These are phyloP conservation scores for Candida smagusa DNA, from an alignment of 1,139 yeast genomes.

Conservation along the genomic window DNA sequence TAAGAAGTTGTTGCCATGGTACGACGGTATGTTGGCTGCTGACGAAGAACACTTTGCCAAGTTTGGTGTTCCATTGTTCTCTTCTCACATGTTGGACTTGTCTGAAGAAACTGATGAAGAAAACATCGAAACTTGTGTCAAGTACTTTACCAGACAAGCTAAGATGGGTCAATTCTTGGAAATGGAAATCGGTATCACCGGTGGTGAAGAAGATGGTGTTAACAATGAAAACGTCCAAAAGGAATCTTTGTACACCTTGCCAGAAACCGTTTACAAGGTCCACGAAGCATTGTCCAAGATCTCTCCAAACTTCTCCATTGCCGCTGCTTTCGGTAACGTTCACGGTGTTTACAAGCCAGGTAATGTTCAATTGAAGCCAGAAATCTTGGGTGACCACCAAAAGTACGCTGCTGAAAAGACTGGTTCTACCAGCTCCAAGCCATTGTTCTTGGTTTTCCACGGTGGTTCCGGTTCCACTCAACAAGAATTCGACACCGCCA, in stretches of 20 bases:
- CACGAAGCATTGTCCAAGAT: conserved; percentile 86
- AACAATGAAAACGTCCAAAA: conserved; percentile 92
- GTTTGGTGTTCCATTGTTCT: conserved; percentile 94
- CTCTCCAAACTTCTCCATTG: conserved; percentile 97
- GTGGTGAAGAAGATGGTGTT: conserved; percentile 99
- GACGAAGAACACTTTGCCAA: conserved; percentile 87
- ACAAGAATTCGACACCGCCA: conserved; percentile 88
- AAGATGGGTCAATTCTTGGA: conserved; percentile 97
- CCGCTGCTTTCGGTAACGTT: conserved; percentile 99
- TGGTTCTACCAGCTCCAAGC: conserved; percentile 56
- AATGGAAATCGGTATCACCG: conserved; percentile 99
- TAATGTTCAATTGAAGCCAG: conserved; percentile 91
- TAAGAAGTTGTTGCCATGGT: conserved; percentile 96
- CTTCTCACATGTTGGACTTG: conserved; percentile 98
- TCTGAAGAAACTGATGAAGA: conserved; percentile 96
- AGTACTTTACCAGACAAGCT: conserved; percentile 92
- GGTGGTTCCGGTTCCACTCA: conserved; percentile 99
- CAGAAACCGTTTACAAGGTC: conserved; percentile 92
- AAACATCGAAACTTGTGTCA: conserved; percentile 91
- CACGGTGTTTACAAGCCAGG: conserved; percentile 99
- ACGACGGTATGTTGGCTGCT: conserved; percentile 95
- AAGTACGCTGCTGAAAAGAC: conserved; percentile 68
- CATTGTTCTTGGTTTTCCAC: conserved; percentile 98
- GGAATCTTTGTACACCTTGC: conserved; percentile 87
- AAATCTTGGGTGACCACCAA: conserved; percentile 95